Base-by-base conservation (phyloP, 2,329 filamentous ascomycete species). In the Penicillium frequentans region DNA sequence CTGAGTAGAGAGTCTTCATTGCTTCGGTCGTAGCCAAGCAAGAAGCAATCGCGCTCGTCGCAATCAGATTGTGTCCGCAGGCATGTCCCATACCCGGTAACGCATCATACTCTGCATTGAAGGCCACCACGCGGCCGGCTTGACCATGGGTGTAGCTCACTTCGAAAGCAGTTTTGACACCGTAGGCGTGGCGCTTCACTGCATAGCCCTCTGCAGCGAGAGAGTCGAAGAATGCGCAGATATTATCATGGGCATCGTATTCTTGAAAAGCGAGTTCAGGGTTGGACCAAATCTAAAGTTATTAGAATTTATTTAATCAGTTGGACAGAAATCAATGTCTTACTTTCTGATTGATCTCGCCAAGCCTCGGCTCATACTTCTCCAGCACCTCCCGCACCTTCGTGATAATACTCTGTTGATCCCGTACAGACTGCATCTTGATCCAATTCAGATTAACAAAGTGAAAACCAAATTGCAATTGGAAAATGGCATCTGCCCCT, bases 71-170 rank as follows among this genome's bases (percentile, higher is more conserved):
- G 51, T 69, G 70, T 3, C 68, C 69, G 33, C 68, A 71, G 6
- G 67, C 70, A 53, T 71, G 66, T 6, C 70, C 70, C 19, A 70
- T 68, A 1, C 60, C 61, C 1, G 67, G 68, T 5, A 71, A 58
- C 8, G 68, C 69, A 52, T 72, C 68, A 61, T 82, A 70, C 58
- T 70, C 68, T 1, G 64, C 68, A 33, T 68, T 67, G 53, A 68
- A 69, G 9, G 59, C 60, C 3, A 70, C 57, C 1, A 63, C 57
- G 9, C 61, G 56, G 0, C 69, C 67, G 14, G 74, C 75, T 0
- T 64, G 54, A 29, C 78, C 78, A 29, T 37, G 47, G 2, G 37
- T 58, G 26, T 59, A 57, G 23, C 13, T 54, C 14, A 64, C 31
- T 26, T 63, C 56, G 1, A 63, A 31, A 1, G 62, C 60, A 1